A percentile compares a stretch with the other conserved stretches of the same genome.
These are phyloP conservation scores for Hyaloscypha hepaticicola DNA, from an alignment of 495 filamentous ascomycete species.

Conservation along the genomic window DNA sequence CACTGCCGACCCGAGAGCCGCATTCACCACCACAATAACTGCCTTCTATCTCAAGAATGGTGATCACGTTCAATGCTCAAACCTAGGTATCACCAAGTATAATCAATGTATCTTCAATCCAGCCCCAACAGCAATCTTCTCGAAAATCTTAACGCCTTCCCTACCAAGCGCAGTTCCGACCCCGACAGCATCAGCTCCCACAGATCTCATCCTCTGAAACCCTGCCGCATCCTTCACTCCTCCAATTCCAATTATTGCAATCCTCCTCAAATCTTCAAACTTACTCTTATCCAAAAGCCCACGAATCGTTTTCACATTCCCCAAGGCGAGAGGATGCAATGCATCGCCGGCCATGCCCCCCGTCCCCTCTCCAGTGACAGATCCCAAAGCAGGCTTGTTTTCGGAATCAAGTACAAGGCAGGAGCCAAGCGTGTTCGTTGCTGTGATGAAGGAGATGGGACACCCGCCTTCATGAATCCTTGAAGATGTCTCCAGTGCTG, in stretches of 20 bases:
- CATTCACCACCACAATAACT: neutral
- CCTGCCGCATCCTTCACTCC: constrained; percentile 61
- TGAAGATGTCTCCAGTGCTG: constrained; percentile 37
- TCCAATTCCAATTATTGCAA: constrained; percentile 64
- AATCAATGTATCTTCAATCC: neutral
- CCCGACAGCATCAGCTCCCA: constrained; percentile 60
- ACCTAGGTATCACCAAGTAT: neutral
- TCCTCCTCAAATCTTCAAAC: constrained; percentile 39
- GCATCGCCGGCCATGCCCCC: constrained; percentile 67
- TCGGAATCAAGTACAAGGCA: constrained; percentile 51
- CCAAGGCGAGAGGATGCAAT: constrained; percentile 70
- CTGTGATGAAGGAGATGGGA: constrained; percentile 61
- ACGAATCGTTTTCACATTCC: constrained; percentile 64
- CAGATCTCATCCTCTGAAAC: constrained; percentile 59
- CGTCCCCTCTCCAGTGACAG: constrained; percentile 50
- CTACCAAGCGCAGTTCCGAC: constrained; percentile 64
- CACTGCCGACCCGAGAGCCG: neutral
- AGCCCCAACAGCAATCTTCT: constrained; percentile 40
- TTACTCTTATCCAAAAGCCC: constrained; percentile 47
- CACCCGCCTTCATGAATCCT: neutral
- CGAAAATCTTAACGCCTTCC: constrained; percentile 58
- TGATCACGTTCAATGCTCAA: neutral
- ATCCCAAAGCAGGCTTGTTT: constrained; percentile 35
- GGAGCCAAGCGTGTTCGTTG: constrained; percentile 69
- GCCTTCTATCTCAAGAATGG: neutral